Evolutionary conservation across 78 protist genomes (phyloP), one percentile per base, ranked within the genome.

Genomic region (Guillardia theta): DNA sequence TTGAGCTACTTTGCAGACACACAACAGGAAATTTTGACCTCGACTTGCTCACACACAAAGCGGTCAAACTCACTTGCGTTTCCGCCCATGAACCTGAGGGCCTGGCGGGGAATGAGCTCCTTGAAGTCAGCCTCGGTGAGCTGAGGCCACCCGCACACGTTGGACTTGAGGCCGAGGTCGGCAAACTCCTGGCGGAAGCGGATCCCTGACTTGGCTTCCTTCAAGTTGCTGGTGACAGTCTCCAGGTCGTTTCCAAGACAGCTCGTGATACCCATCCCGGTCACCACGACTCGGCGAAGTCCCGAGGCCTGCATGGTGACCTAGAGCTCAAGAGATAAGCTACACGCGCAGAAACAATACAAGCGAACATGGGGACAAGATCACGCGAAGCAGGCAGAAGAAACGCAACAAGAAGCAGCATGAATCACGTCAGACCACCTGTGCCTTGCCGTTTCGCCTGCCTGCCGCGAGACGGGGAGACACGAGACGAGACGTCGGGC

Each of bases 221-320:
- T 41, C 22, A 92, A 46, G 5, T 50, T 47, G 15, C 9, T 10
- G 46, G 87, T 27, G 24, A 92, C 94, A 18, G 41, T 64, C 4
- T 92, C 94, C 41, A 62, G 83, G 58, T 50, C 36, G 88, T 92
- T 92, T 45, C 94, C 94, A 6, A 92, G 94, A 88, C 94, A 92
- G 33, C 77, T 47, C 36, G 39, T 78, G 39, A 92, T 92, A 88
- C 94, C 94, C 87, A 92, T 92, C 10, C 94, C 94, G 2, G 94
- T 92, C 43, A 92, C 94, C 4, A 64, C 94, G 4, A 92, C 94
- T 18, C 94, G 88, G 48, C 53, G 24, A 41, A 64, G 46, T 0
- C 87, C 87, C 0, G 80, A 41, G 46, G 46, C 83, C 2, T 53
- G 47, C 93, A 90, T 90, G 46, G 76, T 62, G 22, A 90, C 48